Percentiles rank a stretch among this genome's conserved stretches.
Conservation (phyloP, 148 eudicot species). For the Spergularia marina region DNA sequence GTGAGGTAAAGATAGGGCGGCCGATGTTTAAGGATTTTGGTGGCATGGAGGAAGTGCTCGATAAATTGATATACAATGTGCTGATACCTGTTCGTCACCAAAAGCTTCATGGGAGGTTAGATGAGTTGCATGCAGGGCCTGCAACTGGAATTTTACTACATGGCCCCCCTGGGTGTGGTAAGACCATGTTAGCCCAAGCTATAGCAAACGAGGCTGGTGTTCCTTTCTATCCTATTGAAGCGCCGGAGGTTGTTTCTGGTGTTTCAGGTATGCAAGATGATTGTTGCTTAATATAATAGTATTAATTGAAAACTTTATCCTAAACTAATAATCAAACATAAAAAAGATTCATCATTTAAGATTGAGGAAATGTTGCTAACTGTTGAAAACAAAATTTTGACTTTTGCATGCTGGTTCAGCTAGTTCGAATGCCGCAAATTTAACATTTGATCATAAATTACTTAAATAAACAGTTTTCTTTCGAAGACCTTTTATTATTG, state of each 20-base stretch:
- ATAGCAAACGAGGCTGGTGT: constrained; percentile 66
- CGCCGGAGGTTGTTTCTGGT: constrained; percentile 72
- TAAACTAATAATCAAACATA: too few relatives aligned
- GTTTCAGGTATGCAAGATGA: constrained; percentile 30
- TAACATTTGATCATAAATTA: too few relatives aligned
- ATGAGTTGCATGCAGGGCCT: constrained; percentile 36
- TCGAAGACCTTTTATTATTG: too few relatives aligned
- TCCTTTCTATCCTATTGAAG: constrained; percentile 56
- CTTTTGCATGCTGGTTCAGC: too few relatives aligned
- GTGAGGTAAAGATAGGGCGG: background rate
- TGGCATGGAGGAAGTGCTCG: constrained; percentile 50
- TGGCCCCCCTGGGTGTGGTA: constrained; percentile 86
- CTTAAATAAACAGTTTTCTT: too few relatives aligned
- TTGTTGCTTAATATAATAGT: too few relatives aligned
- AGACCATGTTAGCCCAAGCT: constrained; percentile 74
- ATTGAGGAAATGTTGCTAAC: too few relatives aligned
- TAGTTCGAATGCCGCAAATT: too few relatives aligned
- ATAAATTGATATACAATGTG: constrained; percentile 51
- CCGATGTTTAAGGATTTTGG: constrained; percentile 65
- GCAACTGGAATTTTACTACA: constrained; percentile 61
- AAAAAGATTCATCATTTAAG: too few relatives aligned
- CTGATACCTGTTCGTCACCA: constrained; percentile 57
- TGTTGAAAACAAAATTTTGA: too few relatives aligned
- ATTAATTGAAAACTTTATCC: too few relatives aligned
- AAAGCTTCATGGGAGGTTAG: constrained; percentile 22